phyloP scores from a whole-genome alignment of 495 filamentous ascomycete species.

The Acidiella bohemica region DNA sequence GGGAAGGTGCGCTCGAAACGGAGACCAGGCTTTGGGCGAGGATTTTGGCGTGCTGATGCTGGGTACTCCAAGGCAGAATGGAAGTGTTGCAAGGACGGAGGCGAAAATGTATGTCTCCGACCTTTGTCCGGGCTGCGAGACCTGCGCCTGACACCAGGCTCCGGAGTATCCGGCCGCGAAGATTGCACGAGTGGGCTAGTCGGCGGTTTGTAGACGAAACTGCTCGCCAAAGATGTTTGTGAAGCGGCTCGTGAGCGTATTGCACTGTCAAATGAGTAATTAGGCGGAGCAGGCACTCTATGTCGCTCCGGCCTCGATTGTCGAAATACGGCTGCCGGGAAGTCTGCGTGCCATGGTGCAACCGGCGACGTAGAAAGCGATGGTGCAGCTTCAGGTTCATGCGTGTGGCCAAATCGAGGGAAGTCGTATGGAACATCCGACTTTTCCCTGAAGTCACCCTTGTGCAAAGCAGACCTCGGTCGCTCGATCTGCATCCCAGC shows the following conservation, averaged over 20 bases:
- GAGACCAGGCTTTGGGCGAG: constrained; percentile 22
- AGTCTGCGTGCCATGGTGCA: constrained; percentile 28
- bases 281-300: background rate
- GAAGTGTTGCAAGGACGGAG: constrained; percentile 37
- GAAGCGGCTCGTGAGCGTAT: constrained; percentile 42
- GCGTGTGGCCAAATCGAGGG: constrained; percentile 4
- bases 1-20: constrained; percentile 44
- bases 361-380: constrained; percentile 27
- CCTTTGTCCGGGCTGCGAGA: constrained; percentile 34
- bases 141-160: constrained; percentile 23
- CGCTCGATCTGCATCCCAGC: constrained; percentile 57
- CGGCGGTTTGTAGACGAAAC: constrained; percentile 72
- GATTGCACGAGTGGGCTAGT: constrained; percentile 88
- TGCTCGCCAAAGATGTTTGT: constrained; percentile 61
- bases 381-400: constrained; percentile 1
- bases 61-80: constrained; percentile 27
- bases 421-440: constrained; percentile 8
- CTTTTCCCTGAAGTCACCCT: constrained; percentile 62
- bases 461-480: constrained; percentile 76
- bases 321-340: constrained; percentile 23
- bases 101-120: constrained; percentile 48
- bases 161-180: constrained; percentile 60
- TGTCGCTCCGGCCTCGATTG: constrained; percentile 8
- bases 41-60: constrained; percentile 19
- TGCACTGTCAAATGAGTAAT: background rate